Conservation (phyloP, 768 basidiomycete species). For the Kwoniella bestiolae region DNA sequence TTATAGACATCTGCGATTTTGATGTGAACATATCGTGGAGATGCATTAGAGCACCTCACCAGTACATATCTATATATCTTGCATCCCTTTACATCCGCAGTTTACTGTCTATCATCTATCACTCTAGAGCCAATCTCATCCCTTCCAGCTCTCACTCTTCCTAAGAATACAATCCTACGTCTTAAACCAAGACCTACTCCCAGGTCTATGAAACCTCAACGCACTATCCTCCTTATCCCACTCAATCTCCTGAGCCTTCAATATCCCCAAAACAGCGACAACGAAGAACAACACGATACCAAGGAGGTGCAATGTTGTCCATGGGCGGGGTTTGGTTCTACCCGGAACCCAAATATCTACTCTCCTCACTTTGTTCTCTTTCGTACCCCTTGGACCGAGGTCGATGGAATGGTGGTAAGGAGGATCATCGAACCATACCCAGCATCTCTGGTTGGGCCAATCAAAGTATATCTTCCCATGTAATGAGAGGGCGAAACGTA, state of each 20-base stretch:
- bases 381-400: not conserved
- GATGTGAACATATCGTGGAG: too few species aligned
- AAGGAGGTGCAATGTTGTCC: not conserved
- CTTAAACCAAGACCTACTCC: not conserved
- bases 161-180: too few species aligned
- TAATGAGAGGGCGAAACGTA: conserved; percentile 28
- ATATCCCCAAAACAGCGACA: conserved; percentile 15
- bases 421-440: conserved; percentile 43
- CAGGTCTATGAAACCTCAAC: not conserved
- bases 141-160: too few species aligned
- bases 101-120: too few species aligned
- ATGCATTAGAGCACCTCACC: too few species aligned
- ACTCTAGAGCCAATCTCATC: too few species aligned
- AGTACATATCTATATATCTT: too few species aligned
- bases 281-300: conserved; percentile 7
- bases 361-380: conserved; percentile 20
- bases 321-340: not conserved
- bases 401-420: conserved; percentile 2
- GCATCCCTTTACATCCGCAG: too few species aligned
- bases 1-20: too few species aligned
- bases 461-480: conserved; percentile 43
- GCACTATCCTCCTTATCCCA: conserved; percentile 27
- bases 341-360: conserved; percentile 43
- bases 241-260: conserved; percentile 20
- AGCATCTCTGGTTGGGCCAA: conserved; percentile 33